Evolutionary conservation across 495 filamentous ascomycete species (phyloP).

Genomic region (Aspergillus baeticus): DNA sequence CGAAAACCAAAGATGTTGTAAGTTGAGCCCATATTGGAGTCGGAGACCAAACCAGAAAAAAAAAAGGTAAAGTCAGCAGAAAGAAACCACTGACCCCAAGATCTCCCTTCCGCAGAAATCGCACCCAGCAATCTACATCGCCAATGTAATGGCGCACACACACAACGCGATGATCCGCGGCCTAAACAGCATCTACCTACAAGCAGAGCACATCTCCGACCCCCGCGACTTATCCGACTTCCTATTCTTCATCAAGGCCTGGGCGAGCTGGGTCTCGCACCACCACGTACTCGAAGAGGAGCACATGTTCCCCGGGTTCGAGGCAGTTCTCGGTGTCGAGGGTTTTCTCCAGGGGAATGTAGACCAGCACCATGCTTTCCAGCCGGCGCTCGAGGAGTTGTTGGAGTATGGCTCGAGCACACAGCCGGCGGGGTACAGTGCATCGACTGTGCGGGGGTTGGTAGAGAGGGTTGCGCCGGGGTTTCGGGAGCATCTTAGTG

Average conservation of each 20-base stretch:
- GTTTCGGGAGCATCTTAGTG: slow-evolving; percentile 1
- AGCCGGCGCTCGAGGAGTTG: too few relatives aligned
- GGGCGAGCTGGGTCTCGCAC: neutral
- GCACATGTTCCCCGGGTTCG: slow-evolving; percentile 2
- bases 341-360: neutral
- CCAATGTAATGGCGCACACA: slow-evolving; percentile 5
- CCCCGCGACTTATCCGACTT: neutral
- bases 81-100: too few relatives aligned
- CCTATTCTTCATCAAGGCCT: neutral
- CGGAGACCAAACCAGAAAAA: too few relatives aligned
- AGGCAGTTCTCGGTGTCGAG: neutral
- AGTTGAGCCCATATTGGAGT: neutral
- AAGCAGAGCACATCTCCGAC: neutral
- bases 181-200: slow-evolving; percentile 7
- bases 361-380: too few relatives aligned
- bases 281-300: slow-evolving; percentile 6
- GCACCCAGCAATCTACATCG: neutral
- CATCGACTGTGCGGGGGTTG: neutral
- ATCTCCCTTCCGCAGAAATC: too few relatives aligned
- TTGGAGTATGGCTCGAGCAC: too few relatives aligned
- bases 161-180: slow-evolving; percentile 7
- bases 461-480: neutral
- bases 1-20: slow-evolving; percentile 5
- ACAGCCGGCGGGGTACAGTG: too few relatives aligned
- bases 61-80: too few relatives aligned